These are phyloP conservation scores for Spiromastix sp. DNA, from an alignment of 2,329 filamentous ascomycete genomes.

Conservation along the genomic window DNA sequence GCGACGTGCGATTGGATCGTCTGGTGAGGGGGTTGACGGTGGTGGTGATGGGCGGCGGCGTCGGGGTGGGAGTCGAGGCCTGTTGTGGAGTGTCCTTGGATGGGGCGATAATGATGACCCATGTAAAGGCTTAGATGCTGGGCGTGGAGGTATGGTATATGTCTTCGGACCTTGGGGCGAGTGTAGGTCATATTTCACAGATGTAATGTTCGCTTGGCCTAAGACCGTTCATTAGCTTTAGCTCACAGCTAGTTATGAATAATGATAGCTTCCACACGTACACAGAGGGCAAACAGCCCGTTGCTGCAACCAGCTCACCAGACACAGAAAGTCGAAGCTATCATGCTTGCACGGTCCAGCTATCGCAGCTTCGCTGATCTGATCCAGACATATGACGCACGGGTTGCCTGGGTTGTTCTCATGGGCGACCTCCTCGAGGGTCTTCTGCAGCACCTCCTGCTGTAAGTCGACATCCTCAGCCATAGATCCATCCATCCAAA, in stretches of 20 bases:
- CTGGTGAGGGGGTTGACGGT: conserved; percentile 14
- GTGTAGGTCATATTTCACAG: conserved; percentile 57
- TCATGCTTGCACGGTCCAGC: conserved; percentile 68
- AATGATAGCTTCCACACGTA: conserved; percentile 33
- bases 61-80: conserved; percentile 3
- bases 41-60: conserved; percentile 14
- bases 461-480: conserved; percentile 31
- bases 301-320: conserved; percentile 70
- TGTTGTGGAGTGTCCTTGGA: conserved; percentile 1
- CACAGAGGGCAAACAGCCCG: conserved; percentile 70
- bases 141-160: conserved; percentile 40
- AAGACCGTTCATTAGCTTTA: conserved; percentile 5
- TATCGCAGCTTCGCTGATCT: conserved; percentile 59
- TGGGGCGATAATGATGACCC: conserved; percentile 5
- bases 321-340: conserved; percentile 77
- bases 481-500: conserved; percentile 18
- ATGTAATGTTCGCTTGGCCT: conserved; percentile 44
- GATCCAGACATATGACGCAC: conserved; percentile 83
- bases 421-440: conserved; percentile 33
- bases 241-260: not conserved
- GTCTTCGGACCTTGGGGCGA: conserved; percentile 44
- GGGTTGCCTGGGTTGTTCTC: conserved; percentile 34
- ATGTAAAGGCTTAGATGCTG: not conserved
- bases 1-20: conserved; percentile 48
- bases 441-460: conserved; percentile 35